These are phyloP conservation scores for Cyberlindnera lachancei DNA, from an alignment of 805 yeast genomes.

Conservation along the genomic window DNA sequence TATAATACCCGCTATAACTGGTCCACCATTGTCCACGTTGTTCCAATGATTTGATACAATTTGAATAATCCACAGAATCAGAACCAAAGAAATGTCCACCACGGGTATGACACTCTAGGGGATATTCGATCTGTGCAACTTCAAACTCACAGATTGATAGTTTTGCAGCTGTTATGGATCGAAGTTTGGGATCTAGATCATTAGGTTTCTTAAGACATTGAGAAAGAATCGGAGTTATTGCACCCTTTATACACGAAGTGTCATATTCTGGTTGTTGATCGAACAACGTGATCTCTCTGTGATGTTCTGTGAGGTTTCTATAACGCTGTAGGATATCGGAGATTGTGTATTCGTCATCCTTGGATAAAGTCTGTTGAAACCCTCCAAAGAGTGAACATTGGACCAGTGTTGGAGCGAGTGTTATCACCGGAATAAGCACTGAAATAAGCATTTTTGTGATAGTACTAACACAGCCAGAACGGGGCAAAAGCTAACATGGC, in stretches of 20 bases:
- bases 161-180: slow-evolving; percentile 36
- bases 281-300: slow-evolving; percentile 8
- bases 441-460: too few relatives aligned
- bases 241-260: slow-evolving; percentile 31
- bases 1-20: slow-evolving; percentile 58
- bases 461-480: too few relatives aligned
- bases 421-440: too few relatives aligned
- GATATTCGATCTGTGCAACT: slow-evolving; percentile 33
- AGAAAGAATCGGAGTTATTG: slow-evolving; percentile 33
- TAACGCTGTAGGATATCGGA: slow-evolving; percentile 15
- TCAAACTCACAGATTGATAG: slow-evolving; percentile 50
- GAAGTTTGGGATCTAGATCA: slow-evolving; percentile 24
- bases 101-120: slow-evolving; percentile 18
- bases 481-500: too few relatives aligned
- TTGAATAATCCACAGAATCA: slow-evolving; percentile 16
- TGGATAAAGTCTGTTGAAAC: too few relatives aligned
- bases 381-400: too few relatives aligned
- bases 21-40: slow-evolving; percentile 62
- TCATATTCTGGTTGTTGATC: slow-evolving; percentile 7
- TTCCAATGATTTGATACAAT: slow-evolving; percentile 37
- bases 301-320: slow-evolving; percentile 9
- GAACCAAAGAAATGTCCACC: slow-evolving; percentile 17
- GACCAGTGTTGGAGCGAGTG: too few relatives aligned
- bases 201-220: slow-evolving; percentile 37
- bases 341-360: slow-evolving; percentile 9